These are phyloP conservation scores for Osmanthus fragrans DNA, from an alignment of 257 asterid genomes.

Conservation along the genomic window DNA sequence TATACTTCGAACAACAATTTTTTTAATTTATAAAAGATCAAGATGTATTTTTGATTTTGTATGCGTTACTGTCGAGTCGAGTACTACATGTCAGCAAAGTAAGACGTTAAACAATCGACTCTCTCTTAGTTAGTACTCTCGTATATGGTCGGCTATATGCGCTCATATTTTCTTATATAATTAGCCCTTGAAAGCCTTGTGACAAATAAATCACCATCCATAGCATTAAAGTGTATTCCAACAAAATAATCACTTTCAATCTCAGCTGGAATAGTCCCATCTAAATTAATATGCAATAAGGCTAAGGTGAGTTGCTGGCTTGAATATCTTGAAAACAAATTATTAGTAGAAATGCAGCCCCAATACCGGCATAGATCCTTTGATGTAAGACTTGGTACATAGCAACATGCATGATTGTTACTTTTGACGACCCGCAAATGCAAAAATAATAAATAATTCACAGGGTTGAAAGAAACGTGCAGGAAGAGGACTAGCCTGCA, in stretches of 20 bases:
- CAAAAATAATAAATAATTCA: conserved; percentile 28
- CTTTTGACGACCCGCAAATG: conserved; percentile 19
- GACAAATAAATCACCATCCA: neutral
- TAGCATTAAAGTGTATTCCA: conserved; percentile 22
- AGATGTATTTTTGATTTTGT: neutral
- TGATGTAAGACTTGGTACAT: conserved; percentile 23
- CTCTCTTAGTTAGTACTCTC: no score
- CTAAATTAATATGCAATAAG: conserved; percentile 10
- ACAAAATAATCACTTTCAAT: conserved; percentile 38
- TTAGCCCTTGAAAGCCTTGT: neutral
- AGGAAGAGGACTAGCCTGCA: conserved; percentile 23
- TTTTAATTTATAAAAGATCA: neutral
- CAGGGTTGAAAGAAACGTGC: conserved; percentile 29
- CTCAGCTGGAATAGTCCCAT: conserved; percentile 44
- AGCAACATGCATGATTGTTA: conserved; percentile 35
- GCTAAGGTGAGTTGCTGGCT: neutral
- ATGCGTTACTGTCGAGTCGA: neutral
- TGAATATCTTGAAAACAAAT: neutral
- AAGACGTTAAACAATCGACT: neutral
- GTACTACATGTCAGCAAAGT: no score
- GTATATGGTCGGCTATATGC: no score
- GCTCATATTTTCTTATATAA: neutral
- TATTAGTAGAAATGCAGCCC: no score
- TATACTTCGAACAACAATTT: neutral
- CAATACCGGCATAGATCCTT: conserved; percentile 22